Percentiles rank a stretch among this genome's conserved stretches.
Evolutionary conservation across 352 stramenopile species (phyloP).

Genomic region (Globisporangium orthogonon): DNA sequence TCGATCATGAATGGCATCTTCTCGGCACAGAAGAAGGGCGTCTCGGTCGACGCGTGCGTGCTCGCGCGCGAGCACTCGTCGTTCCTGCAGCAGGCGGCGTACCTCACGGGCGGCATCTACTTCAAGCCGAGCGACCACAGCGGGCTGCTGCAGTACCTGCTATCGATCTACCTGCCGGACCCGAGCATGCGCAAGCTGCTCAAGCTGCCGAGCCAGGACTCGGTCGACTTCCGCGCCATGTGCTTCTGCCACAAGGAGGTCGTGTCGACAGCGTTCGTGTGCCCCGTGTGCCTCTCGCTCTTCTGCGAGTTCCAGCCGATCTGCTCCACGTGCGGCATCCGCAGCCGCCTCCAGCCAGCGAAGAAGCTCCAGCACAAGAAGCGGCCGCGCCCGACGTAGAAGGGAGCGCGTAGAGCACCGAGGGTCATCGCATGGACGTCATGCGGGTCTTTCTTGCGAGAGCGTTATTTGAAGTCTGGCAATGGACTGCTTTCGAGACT

Average conservation of each 20-base stretch:
- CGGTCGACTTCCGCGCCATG: conserved; percentile 85
- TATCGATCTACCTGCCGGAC: conserved; percentile 84
- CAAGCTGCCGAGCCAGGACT: conserved; percentile 80
- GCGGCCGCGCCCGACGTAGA: conserved; percentile 16
- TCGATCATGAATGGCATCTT: conserved; percentile 90
- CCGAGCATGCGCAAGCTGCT: conserved; percentile 72
- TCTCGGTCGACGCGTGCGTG: conserved; percentile 80
- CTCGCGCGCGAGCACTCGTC: conserved; percentile 67
- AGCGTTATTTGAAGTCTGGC: no score
- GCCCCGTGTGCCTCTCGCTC: conserved; percentile 82
- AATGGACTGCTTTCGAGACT: no score
- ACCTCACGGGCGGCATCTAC: conserved; percentile 84
- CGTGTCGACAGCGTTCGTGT: conserved; percentile 80
- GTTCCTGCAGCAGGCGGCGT: conserved; percentile 86
- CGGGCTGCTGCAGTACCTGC: conserved; percentile 77
- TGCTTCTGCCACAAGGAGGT: conserved; percentile 86
- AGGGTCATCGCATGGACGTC: no score
- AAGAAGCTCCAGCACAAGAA: conserved; percentile 59
- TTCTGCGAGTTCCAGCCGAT: conserved; percentile 86
- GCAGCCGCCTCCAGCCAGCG: conserved; percentile 70
- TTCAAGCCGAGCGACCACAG: conserved; percentile 72
- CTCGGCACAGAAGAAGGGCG: conserved; percentile 82
- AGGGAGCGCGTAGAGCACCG: no score
- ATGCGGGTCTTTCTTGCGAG: no score
- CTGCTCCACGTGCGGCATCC: conserved; percentile 84